These are phyloP conservation scores for Kentomonas sorsogonicus DNA, from an alignment of 208 protist genomes.

Conservation along the genomic window DNA sequence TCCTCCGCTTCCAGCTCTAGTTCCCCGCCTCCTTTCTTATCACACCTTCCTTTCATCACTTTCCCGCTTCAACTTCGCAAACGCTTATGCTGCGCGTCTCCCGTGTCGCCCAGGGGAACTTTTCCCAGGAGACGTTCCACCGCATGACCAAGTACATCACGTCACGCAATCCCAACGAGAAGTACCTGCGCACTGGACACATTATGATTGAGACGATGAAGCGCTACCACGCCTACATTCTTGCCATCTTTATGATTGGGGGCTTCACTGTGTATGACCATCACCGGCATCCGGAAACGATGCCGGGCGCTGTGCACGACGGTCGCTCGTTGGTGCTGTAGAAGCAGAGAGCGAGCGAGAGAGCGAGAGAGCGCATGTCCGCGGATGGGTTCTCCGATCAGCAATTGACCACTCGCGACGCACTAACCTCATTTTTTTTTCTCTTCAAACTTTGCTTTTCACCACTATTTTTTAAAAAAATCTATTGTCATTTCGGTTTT, in stretches of 20 bases:
- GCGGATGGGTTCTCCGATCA: too few relatives aligned
- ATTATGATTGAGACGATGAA: constrained; percentile 79
- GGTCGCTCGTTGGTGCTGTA: constrained; percentile 81
- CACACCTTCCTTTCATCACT: neutral
- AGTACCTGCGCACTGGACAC: constrained; percentile 74
- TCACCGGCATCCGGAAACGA: constrained; percentile 45
- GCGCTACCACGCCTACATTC: constrained; percentile 75
- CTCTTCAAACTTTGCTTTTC: too few relatives aligned
- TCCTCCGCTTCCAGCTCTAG: neutral
- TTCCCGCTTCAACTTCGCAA: neutral
- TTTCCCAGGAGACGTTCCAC: constrained; percentile 81
- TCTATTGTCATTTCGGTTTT: too few relatives aligned
- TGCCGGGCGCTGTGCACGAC: constrained; percentile 58
- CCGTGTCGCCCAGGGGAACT: constrained; percentile 22
- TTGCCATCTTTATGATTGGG: constrained; percentile 57
- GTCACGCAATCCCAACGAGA: constrained; percentile 84
- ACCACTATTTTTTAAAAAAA: too few relatives aligned
- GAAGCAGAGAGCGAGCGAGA: neutral
- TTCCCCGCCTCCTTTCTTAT: neutral
- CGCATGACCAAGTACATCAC: constrained; percentile 83
- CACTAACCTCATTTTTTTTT: too few relatives aligned
- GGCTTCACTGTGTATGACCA: constrained; percentile 63
- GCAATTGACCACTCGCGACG: too few relatives aligned
- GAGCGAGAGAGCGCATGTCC: too few relatives aligned
- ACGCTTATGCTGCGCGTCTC: constrained; percentile 24